Conservation (phyloP, 139 green algal genomes). For the Choricystis sp. region DNA sequence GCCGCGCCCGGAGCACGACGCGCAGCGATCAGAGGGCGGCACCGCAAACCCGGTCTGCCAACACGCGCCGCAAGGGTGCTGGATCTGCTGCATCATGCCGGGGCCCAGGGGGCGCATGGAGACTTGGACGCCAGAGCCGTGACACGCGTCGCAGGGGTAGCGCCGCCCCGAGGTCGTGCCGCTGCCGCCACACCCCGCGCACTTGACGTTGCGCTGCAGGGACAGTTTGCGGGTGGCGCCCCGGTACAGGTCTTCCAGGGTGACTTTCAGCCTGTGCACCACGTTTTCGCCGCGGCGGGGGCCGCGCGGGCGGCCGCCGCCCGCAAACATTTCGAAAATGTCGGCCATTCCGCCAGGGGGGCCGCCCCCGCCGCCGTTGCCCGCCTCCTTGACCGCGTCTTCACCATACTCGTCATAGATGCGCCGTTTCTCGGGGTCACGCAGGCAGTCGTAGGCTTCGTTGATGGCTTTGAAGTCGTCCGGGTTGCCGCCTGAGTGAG, state of each 20-base stretch:
- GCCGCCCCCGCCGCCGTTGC: slow-evolving; percentile 47
- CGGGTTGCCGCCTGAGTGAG: slow-evolving; percentile 69
- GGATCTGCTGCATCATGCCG: slow-evolving; percentile 99
- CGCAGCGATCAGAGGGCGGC: slow-evolving; percentile 60
- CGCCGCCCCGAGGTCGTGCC: slow-evolving; percentile 78
- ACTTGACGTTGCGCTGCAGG: slow-evolving; percentile 79
- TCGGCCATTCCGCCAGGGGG: slow-evolving; percentile 73
- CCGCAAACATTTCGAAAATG: slow-evolving; percentile 86
- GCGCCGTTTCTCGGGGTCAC: slow-evolving; percentile 82
- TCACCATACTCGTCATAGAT: slow-evolving; percentile 99
- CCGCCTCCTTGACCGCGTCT: slow-evolving; percentile 94
- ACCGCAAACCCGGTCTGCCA: slow-evolving; percentile 48
- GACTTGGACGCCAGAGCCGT: slow-evolving; percentile 74
- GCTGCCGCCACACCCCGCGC: slow-evolving; percentile 62
- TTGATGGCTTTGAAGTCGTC: slow-evolving; percentile 99
- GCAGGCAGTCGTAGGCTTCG: slow-evolving; percentile 91
- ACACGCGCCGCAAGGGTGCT: slow-evolving; percentile 74
- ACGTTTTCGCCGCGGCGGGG: slow-evolving; percentile 86
- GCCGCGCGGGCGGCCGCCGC: slow-evolving; percentile 27
- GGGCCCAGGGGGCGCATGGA: slow-evolving; percentile 81
- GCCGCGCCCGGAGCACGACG: slow-evolving; percentile 53
- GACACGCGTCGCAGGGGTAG: slow-evolving; percentile 66
- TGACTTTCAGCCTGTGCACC: slow-evolving; percentile 74
- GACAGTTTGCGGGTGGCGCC: slow-evolving; percentile 83
- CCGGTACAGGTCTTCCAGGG: slow-evolving; percentile 84